These are phyloP conservation scores for Arctium minus DNA, from an alignment of 129 eudicot species.

Conservation along the genomic window DNA sequence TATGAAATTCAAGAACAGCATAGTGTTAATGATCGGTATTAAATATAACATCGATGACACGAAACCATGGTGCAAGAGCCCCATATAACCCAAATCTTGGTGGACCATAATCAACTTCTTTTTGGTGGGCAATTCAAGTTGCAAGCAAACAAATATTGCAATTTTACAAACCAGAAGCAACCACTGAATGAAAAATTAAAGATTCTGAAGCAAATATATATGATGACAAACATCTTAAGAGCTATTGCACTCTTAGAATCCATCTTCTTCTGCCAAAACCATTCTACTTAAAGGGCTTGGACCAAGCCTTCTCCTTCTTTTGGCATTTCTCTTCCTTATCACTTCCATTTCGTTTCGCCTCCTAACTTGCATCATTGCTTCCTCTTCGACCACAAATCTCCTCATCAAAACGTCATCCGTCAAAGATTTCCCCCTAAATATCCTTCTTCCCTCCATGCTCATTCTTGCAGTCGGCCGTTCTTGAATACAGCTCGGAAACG, in stretches of 20 bases:
- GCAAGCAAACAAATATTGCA: constrained; percentile 24
- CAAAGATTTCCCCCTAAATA: constrained; percentile 88
- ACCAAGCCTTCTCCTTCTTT: constrained; percentile 85
- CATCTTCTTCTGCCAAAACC: constrained; percentile 70
- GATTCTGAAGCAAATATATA: background rate
- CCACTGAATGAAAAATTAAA: background rate
- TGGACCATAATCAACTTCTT: background rate
- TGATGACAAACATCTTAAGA: constrained; percentile 2
- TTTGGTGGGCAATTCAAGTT: constrained; percentile 16
- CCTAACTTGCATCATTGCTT: constrained; percentile 93
- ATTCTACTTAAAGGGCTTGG: constrained; percentile 91
- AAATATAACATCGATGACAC: background rate
- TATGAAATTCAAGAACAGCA: background rate
- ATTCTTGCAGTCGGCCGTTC: constrained; percentile 50
- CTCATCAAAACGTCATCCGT: constrained; percentile 89
- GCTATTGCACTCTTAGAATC: background rate
- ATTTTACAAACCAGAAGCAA: constrained; percentile 18
- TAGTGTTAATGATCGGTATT: background rate
- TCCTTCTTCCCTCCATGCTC: constrained; percentile 64
- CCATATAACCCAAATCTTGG: background rate
- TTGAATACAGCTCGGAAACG: constrained; percentile 35
- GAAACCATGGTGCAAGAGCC: background rate
- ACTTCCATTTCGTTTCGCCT: constrained; percentile 89
- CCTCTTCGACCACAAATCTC: constrained; percentile 87
- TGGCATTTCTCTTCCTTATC: constrained; percentile 72